Evolutionary conservation across 2,329 filamentous ascomycete species (phyloP).

Genomic region (Alternaria triticina): DNA sequence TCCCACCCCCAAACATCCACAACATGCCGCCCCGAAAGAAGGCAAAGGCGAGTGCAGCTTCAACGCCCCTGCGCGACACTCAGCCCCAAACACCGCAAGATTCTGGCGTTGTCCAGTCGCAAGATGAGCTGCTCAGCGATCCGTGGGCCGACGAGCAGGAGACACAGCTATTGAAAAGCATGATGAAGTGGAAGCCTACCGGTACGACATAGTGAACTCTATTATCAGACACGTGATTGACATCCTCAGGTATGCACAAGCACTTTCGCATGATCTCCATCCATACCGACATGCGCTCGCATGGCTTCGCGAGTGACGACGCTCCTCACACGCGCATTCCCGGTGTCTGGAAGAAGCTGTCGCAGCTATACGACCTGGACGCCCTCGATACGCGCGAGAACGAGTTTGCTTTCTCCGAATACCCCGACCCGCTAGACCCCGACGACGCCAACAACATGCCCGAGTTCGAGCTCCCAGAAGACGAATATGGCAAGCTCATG

Average conservation of each 20-base stretch:
- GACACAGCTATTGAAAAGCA: conserved; percentile 87
- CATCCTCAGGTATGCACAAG: conserved; percentile 60
- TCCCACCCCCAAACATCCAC: neutral
- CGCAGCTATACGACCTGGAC: conserved; percentile 82
- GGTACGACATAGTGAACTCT: conserved; percentile 52
- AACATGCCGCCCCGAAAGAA: conserved; percentile 75
- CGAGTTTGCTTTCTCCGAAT: conserved; percentile 61
- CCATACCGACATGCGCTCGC: conserved; percentile 44
- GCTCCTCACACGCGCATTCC: conserved; percentile 84
- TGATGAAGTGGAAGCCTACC: conserved; percentile 96
- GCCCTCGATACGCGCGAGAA: conserved; percentile 84
- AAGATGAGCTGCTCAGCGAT: conserved; percentile 68
- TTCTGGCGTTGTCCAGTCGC: conserved; percentile 53
- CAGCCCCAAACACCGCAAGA: conserved; percentile 51
- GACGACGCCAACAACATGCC: conserved; percentile 40
- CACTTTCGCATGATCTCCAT: conserved; percentile 61
- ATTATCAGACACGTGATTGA: fast-evolving
- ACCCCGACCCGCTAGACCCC: conserved; percentile 59
- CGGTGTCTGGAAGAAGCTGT: conserved; percentile 89
- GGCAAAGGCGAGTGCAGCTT: conserved; percentile 62
- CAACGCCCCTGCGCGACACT: conserved; percentile 58
- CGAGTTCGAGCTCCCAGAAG: conserved; percentile 53
- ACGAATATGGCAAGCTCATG: conserved; percentile 53
- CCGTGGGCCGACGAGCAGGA: conserved; percentile 97
- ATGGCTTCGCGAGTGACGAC: conserved; percentile 73